A percentile compares a stretch with the other conserved stretches of the same genome.
Evolutionary conservation across 1,139 yeast species (phyloP).

Genomic region (Kodamaea derodonti): DNA sequence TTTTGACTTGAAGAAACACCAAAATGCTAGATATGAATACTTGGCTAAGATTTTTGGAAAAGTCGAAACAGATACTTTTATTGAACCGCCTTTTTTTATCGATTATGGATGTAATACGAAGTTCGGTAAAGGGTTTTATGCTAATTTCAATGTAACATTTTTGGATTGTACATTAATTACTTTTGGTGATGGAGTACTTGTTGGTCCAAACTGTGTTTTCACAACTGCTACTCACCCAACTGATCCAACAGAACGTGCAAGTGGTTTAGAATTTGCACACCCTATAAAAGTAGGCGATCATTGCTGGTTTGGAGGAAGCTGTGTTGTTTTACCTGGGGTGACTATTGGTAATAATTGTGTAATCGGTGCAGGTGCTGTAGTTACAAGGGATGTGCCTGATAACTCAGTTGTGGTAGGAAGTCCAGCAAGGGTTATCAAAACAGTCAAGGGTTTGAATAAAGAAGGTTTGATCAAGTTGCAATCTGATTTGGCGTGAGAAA

Average conservation of each 20-base stretch:
- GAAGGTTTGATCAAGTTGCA: background rate
- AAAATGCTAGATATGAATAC: conserved; percentile 32
- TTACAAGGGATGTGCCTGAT: conserved; percentile 51
- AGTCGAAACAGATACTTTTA: conserved; percentile 32
- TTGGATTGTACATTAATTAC: conserved; percentile 59
- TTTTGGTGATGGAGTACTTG: conserved; percentile 57
- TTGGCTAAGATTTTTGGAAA: conserved; percentile 44
- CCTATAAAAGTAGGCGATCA: conserved; percentile 59
- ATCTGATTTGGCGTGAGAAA: too few relatives aligned
- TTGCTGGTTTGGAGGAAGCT: conserved; percentile 64
- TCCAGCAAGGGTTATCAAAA: conserved; percentile 51
- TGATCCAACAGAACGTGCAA: conserved; percentile 44
- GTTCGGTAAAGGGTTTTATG: conserved; percentile 49
- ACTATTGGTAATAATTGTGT: conserved; percentile 61
- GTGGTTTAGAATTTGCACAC: conserved; percentile 48
- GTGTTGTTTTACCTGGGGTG: conserved; percentile 59
- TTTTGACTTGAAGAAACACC: conserved; percentile 22
- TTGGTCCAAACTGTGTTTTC: conserved; percentile 63
- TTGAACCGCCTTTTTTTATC: conserved; percentile 53
- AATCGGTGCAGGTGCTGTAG: conserved; percentile 67
- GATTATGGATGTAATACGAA: conserved; percentile 57
- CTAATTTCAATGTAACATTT: conserved; percentile 52
- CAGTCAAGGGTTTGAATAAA: conserved; percentile 2
- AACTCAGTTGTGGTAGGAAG: conserved; percentile 54
- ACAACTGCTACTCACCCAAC: conserved; percentile 63